Evolutionary conservation across 1,139 yeast genomes (phyloP), one percentile per base, ranked within the genome.

Genomic region (Candida sojae): DNA sequence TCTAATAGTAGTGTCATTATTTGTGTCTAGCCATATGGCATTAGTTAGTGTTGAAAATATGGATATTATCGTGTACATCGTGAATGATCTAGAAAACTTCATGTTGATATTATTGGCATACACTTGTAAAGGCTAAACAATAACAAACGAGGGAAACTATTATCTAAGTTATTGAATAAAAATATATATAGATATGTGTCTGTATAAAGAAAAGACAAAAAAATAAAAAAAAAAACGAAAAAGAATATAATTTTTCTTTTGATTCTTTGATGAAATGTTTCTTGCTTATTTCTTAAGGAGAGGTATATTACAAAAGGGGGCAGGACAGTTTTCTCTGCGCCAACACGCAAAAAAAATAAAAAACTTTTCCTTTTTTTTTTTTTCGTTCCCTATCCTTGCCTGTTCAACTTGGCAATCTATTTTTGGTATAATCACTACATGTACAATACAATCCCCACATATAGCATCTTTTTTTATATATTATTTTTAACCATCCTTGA

Each of bases 11-110:
- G 74, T 67, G 39, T 63, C 62, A 54, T 70, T 70, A 54, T 69
- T 69, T 13, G 75, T 67, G 54, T 75, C 77, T 48, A 75, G 64
- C 53, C 58, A 56, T 43, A 71, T 50, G 8, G 67, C 69, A 34
- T 52, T 50, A 12, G 50, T 46, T n/a, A 43, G 21, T 6, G 51
- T 11, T 30, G 41, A 35, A 28, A 39, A 46, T 29, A 26, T 44
- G 13, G 42, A 49, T 36, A 46, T 13, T 29, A 45, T 33, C 11
- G 45, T 25, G 25, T 17, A 36, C 30, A 26, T 32, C 21, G 45
- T 25, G n/a, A 34, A 30, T 26, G 43, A 25, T 11, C 30, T 25
- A 33, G 43, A 41, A 17, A 33, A 41, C 43, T 32, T 41, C 43
- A 41, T 41, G 23, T 5, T 36, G 6, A 7, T 17, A 21, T 35